phyloP scores from a whole-genome alignment of 306 rosid species.

The Trichosanthes cucumerina region DNA sequence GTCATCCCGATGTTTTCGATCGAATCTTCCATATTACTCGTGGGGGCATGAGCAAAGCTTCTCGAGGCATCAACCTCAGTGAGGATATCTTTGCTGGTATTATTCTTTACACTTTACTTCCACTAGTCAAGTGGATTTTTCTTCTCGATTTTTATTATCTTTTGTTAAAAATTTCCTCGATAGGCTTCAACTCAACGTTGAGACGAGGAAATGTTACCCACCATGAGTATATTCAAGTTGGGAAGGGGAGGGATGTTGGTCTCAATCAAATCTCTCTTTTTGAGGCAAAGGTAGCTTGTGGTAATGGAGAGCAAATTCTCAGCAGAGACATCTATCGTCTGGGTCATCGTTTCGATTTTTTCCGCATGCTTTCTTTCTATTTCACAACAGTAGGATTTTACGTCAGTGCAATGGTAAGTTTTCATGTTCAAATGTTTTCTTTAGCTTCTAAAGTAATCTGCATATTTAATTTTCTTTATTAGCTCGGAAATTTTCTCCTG shows the following conservation, averaged over 20 bases:
- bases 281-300: slow-evolving; percentile 96
- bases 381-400: slow-evolving; percentile 88
- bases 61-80: slow-evolving; percentile 84
- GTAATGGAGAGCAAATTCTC: slow-evolving; percentile 86
- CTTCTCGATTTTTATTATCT: background rate
- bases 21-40: slow-evolving; percentile 96
- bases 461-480: background rate
- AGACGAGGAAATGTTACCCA: slow-evolving; percentile 92
- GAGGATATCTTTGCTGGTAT: slow-evolving; percentile 99
- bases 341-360: slow-evolving; percentile 96
- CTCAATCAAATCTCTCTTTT: slow-evolving; percentile 93
- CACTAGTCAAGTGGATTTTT: background rate
- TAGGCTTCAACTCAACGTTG: slow-evolving; percentile 85
- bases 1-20: slow-evolving; percentile 97
- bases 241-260: slow-evolving; percentile 98
- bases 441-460: background rate
- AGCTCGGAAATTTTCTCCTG: background rate
- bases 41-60: slow-evolving; percentile 99
- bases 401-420: slow-evolving; percentile 69
- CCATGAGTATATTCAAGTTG: slow-evolving; percentile 95
- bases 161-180: background rate
- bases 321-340: slow-evolving; percentile 90
- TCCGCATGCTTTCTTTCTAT: slow-evolving; percentile 88
- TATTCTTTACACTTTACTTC: slow-evolving; percentile 14
- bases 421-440: background rate